Percentiles rank a stretch among this genome's conserved stretches.
Evolutionary conservation across 345 rosid genomes (phyloP).

Genomic region (Excoecaria agallocha): DNA sequence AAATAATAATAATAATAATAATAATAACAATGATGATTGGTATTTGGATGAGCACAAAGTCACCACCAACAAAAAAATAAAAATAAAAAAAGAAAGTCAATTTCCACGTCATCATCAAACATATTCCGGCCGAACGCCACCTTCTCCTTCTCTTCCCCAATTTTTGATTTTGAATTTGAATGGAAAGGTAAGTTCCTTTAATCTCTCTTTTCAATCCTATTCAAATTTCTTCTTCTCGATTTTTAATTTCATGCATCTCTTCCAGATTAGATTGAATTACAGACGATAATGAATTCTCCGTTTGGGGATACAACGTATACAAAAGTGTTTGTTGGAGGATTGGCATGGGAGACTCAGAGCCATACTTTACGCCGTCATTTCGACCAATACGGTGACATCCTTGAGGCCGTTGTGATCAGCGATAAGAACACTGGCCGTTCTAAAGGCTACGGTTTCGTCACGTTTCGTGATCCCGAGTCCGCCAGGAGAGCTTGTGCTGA

Average conservation of each 20-base stretch:
- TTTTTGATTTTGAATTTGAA: background rate
- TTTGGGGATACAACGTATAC: conserved; percentile 35
- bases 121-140: background rate
- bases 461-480: conserved; percentile 31
- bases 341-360: conserved; percentile 45
- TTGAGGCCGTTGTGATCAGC: conserved; percentile 43
- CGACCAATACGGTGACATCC: conserved; percentile 42
- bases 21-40: background rate
- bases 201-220: background rate
- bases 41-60: conserved; percentile 13
- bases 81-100: background rate
- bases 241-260: too few relatives aligned
- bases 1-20: background rate
- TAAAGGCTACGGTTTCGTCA: conserved; percentile 48
- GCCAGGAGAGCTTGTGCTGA: conserved; percentile 42
- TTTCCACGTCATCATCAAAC: conserved; percentile 10
- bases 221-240: too few relatives aligned
- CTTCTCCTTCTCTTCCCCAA: background rate
- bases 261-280: too few relatives aligned
- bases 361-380: conserved; percentile 34
- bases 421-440: conserved; percentile 45
- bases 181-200: background rate
- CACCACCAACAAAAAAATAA: background rate
- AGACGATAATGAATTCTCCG: conserved; percentile 1
- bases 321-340: conserved; percentile 44